Percentiles rank a stretch among this genome's conserved stretches.
These are phyloP conservation scores for Entoloma clypeatum DNA, from an alignment of 1,284 basidiomycete species.

Conservation along the genomic window DNA sequence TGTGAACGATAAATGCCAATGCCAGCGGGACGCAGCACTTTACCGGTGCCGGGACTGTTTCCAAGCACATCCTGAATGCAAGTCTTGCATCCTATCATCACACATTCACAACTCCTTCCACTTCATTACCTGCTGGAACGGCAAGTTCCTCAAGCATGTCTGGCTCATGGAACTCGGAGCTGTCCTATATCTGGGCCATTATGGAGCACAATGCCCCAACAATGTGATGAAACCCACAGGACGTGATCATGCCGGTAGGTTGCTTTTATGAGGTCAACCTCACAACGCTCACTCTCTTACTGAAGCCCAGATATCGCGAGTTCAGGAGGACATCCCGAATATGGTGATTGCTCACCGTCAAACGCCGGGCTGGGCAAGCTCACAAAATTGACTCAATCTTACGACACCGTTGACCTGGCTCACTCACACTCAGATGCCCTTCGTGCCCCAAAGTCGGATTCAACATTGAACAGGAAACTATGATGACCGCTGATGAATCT, in stretches of 20 bases:
- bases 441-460: slow-evolving; percentile 28
- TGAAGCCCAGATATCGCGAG: slow-evolving; percentile 22
- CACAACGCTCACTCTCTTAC: too few species aligned
- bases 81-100: slow-evolving; percentile 12
- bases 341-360: slow-evolving; percentile 22
- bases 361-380: slow-evolving; percentile 22
- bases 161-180: slow-evolving; percentile 7
- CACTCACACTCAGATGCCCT: slow-evolving; percentile 24
- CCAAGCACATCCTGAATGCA: slow-evolving; percentile 11
- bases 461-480: slow-evolving; percentile 21
- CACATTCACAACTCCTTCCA: slow-evolving; percentile 21
- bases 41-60: slow-evolving; percentile 21
- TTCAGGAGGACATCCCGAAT: slow-evolving; percentile 21
- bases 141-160: slow-evolving; percentile 11
- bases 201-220: slow-evolving; percentile 13
- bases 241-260: too few species aligned
- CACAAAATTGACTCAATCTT: slow-evolving; percentile 23
- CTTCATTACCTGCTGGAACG: slow-evolving; percentile 19
- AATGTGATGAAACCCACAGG: too few species aligned
- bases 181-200: slow-evolving; percentile 9
- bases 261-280: too few species aligned
- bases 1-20: slow-evolving; percentile 5
- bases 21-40: neutral
- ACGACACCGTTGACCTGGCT: slow-evolving; percentile 15
- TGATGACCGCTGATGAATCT: slow-evolving; percentile 9